These are phyloP conservation scores for Flagelloscypha sp. DNA, from an alignment of 768 basidiomycete species.

Conservation along the genomic window DNA sequence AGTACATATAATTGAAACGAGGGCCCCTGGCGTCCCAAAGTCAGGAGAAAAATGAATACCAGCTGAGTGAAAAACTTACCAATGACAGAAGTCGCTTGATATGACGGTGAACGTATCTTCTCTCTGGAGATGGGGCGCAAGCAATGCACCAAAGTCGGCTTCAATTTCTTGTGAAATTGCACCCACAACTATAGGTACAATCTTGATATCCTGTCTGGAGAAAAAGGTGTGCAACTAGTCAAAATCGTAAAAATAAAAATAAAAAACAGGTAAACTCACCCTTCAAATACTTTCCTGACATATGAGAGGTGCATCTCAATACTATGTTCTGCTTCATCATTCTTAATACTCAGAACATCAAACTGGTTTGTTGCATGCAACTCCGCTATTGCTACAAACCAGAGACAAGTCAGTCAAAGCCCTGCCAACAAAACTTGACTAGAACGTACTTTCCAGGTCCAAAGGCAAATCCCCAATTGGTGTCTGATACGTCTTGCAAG, in stretches of 20 bases:
- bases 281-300: slow-evolving; percentile 75
- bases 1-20: slow-evolving; percentile 82
- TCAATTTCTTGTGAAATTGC: slow-evolving; percentile 57
- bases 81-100: slow-evolving; percentile 97
- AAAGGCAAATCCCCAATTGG: slow-evolving; percentile 79
- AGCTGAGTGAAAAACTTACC: slow-evolving; percentile 45
- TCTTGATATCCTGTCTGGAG: slow-evolving; percentile 58
- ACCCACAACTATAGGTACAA: slow-evolving; percentile 91
- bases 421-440: neutral
- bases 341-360: slow-evolving; percentile 48
- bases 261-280: slow-evolving; percentile 32
- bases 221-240: neutral
- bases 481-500: slow-evolving; percentile 71
- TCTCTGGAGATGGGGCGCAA: slow-evolving; percentile 74
- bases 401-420: slow-evolving; percentile 4
- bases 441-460: slow-evolving; percentile 64
- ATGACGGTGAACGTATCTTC: slow-evolving; percentile 82
- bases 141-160: slow-evolving; percentile 51
- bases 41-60: too few relatives aligned
- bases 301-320: slow-evolving; percentile 98
- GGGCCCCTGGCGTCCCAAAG: slow-evolving; percentile 49
- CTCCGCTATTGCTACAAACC: slow-evolving; percentile 51
- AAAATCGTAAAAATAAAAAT: slow-evolving; percentile 1
- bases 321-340: slow-evolving; percentile 93
- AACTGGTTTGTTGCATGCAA: slow-evolving; percentile 64